Evolutionary conservation across 208 protist genomes (phyloP), one percentile per base, ranked within the genome.

Genomic region (Vickermania ingenoplastis): DNA sequence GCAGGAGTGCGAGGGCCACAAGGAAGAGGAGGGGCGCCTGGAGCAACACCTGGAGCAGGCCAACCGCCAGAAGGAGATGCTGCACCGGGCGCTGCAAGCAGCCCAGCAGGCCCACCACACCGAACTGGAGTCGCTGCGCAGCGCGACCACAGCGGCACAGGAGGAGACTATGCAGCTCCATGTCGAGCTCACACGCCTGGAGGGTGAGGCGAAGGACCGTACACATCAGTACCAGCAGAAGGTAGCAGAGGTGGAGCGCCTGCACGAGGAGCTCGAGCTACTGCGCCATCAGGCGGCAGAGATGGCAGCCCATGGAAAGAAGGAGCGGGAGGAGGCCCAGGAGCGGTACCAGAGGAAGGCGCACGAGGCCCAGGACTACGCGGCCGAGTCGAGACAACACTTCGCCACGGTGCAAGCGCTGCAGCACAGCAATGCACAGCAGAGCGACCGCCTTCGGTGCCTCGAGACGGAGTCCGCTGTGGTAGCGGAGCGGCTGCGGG

Each of bases 31-130:
- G 14, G 75, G 77, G 59, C 71, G 73, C 25, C 36, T 81, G 63
- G 41, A 68, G 54, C 60, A 75, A 41, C 54, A 79, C 45, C 69
- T 84, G 23, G 57, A 60, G 11, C 67, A 62, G 25, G 64, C 69
- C 21, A 84, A 86, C 66, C 64, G 36, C 31, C 74, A 83, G 63
- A 85, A 82, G 71, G 75, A 78, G 27, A 51, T 62, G 45, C 68
- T 87, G 7, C 69, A 83, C 59, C 63, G 62, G 51, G 70, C 83
- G 63, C 68, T 83, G 31, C 57, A 68, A 24, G 25, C 24, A 11
- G 61, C 45, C 30, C 30, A 63, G 11, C 53, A 65, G 28, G 65
- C 69, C 41, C 69, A 78, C 41, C 72, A 84, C 36, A 70, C 58
- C 53, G 67, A 77, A 57, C 69, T 85, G 41, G 60, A 66, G 0